Evolutionary conservation across 202 grass and related monocot genomes (phyloP), one percentile per base, ranked within the genome.

Genomic region (Sporobolus alterniflorus): DNA sequence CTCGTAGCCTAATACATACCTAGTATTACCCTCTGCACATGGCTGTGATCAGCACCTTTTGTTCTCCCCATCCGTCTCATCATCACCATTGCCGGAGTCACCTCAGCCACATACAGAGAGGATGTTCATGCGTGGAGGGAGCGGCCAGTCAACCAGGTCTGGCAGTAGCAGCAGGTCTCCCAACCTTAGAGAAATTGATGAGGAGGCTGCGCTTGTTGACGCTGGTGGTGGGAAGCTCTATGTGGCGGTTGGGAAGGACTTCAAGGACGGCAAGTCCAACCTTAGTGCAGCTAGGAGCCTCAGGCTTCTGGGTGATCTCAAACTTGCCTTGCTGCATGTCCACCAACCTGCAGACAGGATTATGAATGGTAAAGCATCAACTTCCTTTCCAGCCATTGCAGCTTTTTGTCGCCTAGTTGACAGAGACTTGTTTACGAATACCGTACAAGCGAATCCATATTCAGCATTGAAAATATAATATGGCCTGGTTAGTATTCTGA

Each of bases 311-410:
- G 33, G 20, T 14, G 51, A 55, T 69, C 68, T 33, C 44, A 64
- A 64, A 33, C 64, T 81, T 51, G 18, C 81, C 34, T 28, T 89
- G 55, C 71, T 89, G 26, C 87, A 85, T 36, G 82, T 85, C 46
- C 87, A 89, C 47, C 87, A 85, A 21, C 87, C 87, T 85, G 82
- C 87, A 10, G 77, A 89, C 1, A 85, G 87, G 73, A 76, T 89
- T 12, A 64, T 71, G 76, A 85, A 0, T 13, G 87, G 87, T 85
- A 84, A 79, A 11, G n/a, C 46, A 18, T 11, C 22, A 59, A 9
- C 30, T 15, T 70, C 32, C 2, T 34, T 78, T 73, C 5, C 11
- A 33, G 15, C 39, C 10, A 32, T 36, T 73, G 33, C 43, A 46
- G 20, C 36, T 59, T 50, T 64, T n/a, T 22, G 22, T 17, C 33